phyloP scores from a whole-genome alignment of 495 filamentous ascomycete species.

The Xanthoparmelia taractica region DNA sequence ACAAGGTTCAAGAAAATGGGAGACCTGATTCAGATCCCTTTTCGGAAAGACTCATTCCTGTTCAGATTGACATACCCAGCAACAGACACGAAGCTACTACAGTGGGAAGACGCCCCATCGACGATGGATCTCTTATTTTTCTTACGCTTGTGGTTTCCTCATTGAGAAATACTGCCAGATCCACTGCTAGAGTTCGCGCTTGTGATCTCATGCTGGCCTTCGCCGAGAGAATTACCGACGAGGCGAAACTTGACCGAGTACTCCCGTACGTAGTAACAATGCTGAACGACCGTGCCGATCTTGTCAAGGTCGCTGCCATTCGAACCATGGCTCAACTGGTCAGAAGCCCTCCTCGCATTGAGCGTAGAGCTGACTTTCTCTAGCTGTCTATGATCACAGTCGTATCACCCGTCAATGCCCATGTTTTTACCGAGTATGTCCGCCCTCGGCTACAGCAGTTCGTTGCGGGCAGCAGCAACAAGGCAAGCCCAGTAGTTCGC shows the following conservation, averaged over 20 bases:
- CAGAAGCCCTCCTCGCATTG: constrained; percentile 16
- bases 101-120: constrained; percentile 39
- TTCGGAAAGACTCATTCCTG: constrained; percentile 48
- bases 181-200: constrained; percentile 78
- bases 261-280: constrained; percentile 81
- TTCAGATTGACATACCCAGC: constrained; percentile 82
- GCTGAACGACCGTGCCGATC: constrained; percentile 69
- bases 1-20: constrained; percentile 26
- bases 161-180: constrained; percentile 77
- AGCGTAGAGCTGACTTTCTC: constrained; percentile 10
- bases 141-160: constrained; percentile 80
- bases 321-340: constrained; percentile 76
- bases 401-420: constrained; percentile 88
- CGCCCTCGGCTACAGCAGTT: constrained; percentile 73
- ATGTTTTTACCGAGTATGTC: constrained; percentile 92
- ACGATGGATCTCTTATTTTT: constrained; percentile 92
- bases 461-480: constrained; percentile 46
- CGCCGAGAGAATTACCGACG: constrained; percentile 83
- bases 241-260: constrained; percentile 91
- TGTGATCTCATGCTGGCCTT: constrained; percentile 93
- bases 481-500: constrained; percentile 62
- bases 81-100: constrained; percentile 50
- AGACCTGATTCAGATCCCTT: constrained; percentile 23
- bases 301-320: constrained; percentile 77
- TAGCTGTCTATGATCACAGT: constrained; percentile 73